phyloP scores from a whole-genome alignment of 2,329 filamentous ascomycete species.

The Fusarium albidum region DNA sequence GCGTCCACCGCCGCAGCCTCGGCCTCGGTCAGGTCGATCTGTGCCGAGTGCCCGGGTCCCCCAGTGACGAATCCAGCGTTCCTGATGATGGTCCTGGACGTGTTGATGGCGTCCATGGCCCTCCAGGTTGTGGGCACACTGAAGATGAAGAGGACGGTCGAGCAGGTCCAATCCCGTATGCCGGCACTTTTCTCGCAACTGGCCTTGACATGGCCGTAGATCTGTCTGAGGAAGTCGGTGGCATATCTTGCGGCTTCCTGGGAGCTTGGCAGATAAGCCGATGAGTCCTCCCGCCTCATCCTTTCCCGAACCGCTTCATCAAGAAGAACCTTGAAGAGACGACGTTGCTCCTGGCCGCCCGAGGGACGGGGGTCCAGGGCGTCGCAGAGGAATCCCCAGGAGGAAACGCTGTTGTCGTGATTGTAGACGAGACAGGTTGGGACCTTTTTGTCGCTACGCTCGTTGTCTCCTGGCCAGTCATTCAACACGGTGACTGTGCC shows the following conservation, averaged over 20 bases:
- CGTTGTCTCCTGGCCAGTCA: constrained; percentile 61
- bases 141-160: constrained; percentile 61
- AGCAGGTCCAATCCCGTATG: constrained; percentile 50
- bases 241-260: constrained; percentile 55
- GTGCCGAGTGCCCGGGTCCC: constrained; percentile 46
- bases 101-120: constrained; percentile 56
- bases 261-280: constrained; percentile 49
- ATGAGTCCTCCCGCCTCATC: constrained; percentile 52
- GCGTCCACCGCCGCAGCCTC: constrained; percentile 56
- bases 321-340: constrained; percentile 64
- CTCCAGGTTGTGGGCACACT: constrained; percentile 65
- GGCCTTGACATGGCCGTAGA: constrained; percentile 58
- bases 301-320: constrained; percentile 52
- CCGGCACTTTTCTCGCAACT: constrained; percentile 47
- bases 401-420: constrained; percentile 49
- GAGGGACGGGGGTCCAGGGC: constrained; percentile 49
- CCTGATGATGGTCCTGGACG: constrained; percentile 55
- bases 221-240: constrained; percentile 55
- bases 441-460: constrained; percentile 62
- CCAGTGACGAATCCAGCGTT: constrained; percentile 57
- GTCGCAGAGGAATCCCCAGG: constrained; percentile 61
- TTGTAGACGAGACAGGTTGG: constrained; percentile 60
- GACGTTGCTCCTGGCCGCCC: constrained; percentile 45
- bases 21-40: constrained; percentile 55
- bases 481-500: constrained; percentile 52